Conservation (phyloP, 1,284 basidiomycete genomes). For the Boletellus dicymbophilus region DNA sequence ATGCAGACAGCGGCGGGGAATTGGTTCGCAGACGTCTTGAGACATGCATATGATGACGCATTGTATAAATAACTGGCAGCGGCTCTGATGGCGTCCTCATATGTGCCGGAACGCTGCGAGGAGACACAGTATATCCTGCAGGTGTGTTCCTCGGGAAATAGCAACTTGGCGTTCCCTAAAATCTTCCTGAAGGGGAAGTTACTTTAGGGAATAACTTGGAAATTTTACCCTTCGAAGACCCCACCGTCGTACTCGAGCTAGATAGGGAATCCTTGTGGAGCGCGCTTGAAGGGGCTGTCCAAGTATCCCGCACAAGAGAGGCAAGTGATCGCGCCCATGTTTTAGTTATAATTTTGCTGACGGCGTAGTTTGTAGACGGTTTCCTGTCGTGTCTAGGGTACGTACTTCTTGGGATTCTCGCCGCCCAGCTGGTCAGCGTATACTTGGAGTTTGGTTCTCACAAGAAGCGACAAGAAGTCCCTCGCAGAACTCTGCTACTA, state of each 20-base stretch:
- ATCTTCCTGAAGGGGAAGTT: background rate
- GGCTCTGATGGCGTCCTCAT: background rate
- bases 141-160: background rate
- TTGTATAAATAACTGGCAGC: background rate
- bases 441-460: constrained; percentile 69
- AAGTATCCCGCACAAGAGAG: background rate
- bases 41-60: background rate
- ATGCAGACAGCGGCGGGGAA: background rate
- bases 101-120: background rate
- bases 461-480: constrained; percentile 35
- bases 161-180: background rate
- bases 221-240: background rate
- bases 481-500: background rate
- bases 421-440: constrained; percentile 63
- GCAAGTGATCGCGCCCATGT: background rate
- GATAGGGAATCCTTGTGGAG: background rate
- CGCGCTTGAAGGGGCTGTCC: background rate
- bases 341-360: no score
- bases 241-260: background rate
- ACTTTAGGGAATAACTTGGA: background rate
- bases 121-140: background rate
- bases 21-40: background rate
- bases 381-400: constrained; percentile 84
- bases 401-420: constrained; percentile 84
- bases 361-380: constrained; percentile 60